A percentile compares a stretch with the other conserved stretches of the same genome.
These are phyloP conservation scores for Schrenkiella parvula DNA, from an alignment of 345 rosid genomes.

Conservation along the genomic window DNA sequence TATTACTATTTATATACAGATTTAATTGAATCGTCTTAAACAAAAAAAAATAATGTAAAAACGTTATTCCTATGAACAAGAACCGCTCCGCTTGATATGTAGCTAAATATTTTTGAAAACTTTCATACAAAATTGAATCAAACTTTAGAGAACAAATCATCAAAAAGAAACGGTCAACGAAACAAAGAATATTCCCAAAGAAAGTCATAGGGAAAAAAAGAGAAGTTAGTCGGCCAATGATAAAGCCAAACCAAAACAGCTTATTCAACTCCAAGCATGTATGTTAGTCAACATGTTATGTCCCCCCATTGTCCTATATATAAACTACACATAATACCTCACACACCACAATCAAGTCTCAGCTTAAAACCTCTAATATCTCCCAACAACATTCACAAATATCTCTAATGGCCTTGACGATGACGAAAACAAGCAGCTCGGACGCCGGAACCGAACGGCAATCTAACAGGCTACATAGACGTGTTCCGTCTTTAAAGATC, in stretches of 20 bases:
- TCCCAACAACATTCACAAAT: not conserved
- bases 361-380: not conserved
- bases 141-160: not conserved
- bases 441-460: slow-evolving; percentile 3
- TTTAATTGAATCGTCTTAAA: not conserved
- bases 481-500: slow-evolving; percentile 62
- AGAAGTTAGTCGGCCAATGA: not conserved
- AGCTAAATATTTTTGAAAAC: not conserved
- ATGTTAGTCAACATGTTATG: not conserved
- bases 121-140: not conserved
- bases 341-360: not conserved
- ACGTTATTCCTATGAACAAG: not conserved
- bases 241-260: not conserved
- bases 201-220: not conserved
- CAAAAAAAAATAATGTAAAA: not conserved
- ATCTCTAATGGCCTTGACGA: slow-evolving; percentile 8
- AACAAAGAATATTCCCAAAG: not conserved
- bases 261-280: not conserved
- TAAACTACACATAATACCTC: not conserved
- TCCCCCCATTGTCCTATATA: not conserved
- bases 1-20: not conserved
- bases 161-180: not conserved
- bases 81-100: not conserved
- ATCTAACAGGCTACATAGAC: slow-evolving; percentile 55
- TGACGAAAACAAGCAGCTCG: slow-evolving; percentile 3